Evolutionary conservation across 805 yeast species (phyloP).

Genomic region (Jamesozyma rosinii): DNA sequence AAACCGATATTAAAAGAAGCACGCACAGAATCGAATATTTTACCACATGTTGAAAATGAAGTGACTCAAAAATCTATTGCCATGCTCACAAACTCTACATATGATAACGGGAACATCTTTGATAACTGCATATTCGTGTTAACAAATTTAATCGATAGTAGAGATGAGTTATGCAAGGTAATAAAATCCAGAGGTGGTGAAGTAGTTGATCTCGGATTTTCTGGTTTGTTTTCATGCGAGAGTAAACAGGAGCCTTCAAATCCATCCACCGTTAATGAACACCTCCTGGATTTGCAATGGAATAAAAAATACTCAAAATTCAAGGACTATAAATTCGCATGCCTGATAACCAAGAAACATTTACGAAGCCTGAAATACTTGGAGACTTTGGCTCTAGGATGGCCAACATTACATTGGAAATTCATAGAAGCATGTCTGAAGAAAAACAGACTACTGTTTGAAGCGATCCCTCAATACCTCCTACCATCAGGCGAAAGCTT

Average conservation of each 20-base stretch:
- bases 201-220: conserved; percentile 31
- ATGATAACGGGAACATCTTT: conserved; percentile 16
- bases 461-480: conserved; percentile 43
- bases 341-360: conserved; percentile 50
- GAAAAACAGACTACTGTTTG: conserved; percentile 5
- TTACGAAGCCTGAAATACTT: conserved; percentile 66
- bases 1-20: not conserved
- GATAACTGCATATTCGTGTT: conserved; percentile 33
- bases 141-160: conserved; percentile 29
- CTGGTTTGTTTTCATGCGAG: conserved; percentile 15
- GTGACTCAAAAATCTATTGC: not conserved
- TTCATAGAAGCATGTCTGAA: conserved; percentile 46
- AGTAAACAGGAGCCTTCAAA: not conserved
- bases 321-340: conserved; percentile 43
- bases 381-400: conserved; percentile 68
- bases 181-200: conserved; percentile 39
- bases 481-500: conserved; percentile 67
- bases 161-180: conserved; percentile 27
- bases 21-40: not conserved
- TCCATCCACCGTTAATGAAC: not conserved
- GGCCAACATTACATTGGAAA: conserved; percentile 67
- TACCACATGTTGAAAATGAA: not conserved
- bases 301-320: conserved; percentile 7
- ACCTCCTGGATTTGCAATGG: conserved; percentile 9
- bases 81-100: not conserved